Percentiles rank a stretch among this genome's conserved stretches.
Conservation (phyloP, 192 early-diverging fungal species). For the Coemansia sp. region DNA sequence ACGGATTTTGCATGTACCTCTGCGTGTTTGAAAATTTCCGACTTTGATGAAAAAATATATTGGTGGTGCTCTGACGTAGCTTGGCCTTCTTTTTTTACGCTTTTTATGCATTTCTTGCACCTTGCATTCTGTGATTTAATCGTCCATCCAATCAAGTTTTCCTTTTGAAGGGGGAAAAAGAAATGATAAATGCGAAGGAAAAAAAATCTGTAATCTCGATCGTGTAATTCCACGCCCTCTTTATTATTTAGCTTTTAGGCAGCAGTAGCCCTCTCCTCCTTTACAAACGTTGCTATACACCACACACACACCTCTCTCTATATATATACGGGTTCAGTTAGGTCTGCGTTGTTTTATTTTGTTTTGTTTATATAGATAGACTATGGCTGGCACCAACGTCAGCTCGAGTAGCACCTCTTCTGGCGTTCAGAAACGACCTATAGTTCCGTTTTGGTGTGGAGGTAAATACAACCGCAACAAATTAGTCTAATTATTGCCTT, state of each 20-base stretch:
- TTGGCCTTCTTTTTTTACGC: neutral
- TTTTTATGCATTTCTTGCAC: neutral
- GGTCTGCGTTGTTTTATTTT: too few species aligned
- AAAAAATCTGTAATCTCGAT: neutral
- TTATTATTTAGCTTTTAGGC: too few species aligned
- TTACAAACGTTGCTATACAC: too few species aligned
- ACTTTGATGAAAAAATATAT: neutral
- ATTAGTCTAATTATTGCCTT: too few species aligned
- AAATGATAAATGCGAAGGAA: too few species aligned
- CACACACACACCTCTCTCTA: too few species aligned
- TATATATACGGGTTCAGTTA: too few species aligned
- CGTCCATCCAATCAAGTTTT: too few species aligned
- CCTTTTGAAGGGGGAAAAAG: too few species aligned
- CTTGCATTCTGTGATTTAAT: neutral
- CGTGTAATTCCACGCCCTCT: neutral
- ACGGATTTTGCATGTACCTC: conserved; percentile 5
- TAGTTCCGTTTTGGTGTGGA: conserved; percentile 53
- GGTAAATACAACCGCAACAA: conserved; percentile 12
- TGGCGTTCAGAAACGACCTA: conserved; percentile 12
- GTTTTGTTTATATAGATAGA: neutral
- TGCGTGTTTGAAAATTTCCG: neutral
- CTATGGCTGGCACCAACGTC: neutral
- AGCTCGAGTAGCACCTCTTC: neutral
- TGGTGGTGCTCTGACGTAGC: neutral
- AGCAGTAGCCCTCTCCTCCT: neutral